Conservation (phyloP, 441 rosid genomes). For the Lepidium campestre region DNA sequence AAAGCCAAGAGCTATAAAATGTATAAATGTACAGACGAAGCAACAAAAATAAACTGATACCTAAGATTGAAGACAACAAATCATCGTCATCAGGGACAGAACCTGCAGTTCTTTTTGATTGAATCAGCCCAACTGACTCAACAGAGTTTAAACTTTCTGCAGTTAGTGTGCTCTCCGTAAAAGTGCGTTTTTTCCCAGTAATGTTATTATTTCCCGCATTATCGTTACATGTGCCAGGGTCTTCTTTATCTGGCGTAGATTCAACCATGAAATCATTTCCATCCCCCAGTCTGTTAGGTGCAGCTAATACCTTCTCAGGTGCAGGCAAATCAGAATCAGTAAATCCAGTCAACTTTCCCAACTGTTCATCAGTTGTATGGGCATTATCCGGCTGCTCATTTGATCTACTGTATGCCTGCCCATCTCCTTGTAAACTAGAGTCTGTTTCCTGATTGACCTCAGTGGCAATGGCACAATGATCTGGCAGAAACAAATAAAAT, state of each 20-base stretch:
- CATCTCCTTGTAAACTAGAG: constrained; percentile 39
- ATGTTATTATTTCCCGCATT: constrained; percentile 35
- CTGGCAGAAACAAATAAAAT: constrained; percentile 6
- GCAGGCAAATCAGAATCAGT: constrained; percentile 51
- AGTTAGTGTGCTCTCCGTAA: constrained; percentile 71
- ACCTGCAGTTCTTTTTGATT: constrained; percentile 50
- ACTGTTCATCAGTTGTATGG: constrained; percentile 29
- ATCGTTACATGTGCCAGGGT: constrained; percentile 33
- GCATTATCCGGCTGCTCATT: constrained; percentile 35
- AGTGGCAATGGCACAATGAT: constrained; percentile 7
- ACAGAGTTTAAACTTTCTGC: constrained; percentile 62
- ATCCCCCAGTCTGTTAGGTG: constrained; percentile 40
- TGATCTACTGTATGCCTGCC: constrained; percentile 29
- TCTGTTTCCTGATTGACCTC: constrained; percentile 38
- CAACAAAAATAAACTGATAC: constrained; percentile 33
- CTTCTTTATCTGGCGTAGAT: constrained; percentile 63
- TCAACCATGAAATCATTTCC: constrained; percentile 47
- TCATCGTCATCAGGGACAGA: constrained; percentile 95
- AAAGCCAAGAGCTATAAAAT: constrained; percentile 1
- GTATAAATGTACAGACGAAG: background rate
- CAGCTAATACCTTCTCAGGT: constrained; percentile 77
- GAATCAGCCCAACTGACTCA: constrained; percentile 60
- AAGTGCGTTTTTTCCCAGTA: constrained; percentile 71
- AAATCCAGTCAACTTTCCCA: constrained; percentile 31
- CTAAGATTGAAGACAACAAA: constrained; percentile 89